A percentile compares a stretch with the other conserved stretches of the same genome.
Evolutionary conservation across 805 yeast species (phyloP).

Genomic region (Pichia exigua): DNA sequence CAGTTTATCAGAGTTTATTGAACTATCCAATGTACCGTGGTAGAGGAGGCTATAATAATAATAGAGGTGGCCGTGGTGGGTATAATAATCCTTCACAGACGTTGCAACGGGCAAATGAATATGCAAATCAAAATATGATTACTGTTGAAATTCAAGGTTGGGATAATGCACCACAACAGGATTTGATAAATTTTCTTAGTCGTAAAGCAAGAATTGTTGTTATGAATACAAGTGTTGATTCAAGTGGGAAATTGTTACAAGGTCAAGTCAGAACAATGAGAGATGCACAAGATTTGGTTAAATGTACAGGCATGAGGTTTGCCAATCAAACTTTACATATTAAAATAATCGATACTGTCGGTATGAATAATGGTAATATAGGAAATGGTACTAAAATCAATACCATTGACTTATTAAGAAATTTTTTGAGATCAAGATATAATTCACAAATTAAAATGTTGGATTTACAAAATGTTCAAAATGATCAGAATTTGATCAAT

Average conservation of each 20-base stretch:
- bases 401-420: constrained; percentile 56
- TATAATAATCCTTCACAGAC: constrained; percentile 13
- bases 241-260: constrained; percentile 39
- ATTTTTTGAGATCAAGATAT: constrained; percentile 60
- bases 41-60: constrained; percentile 20
- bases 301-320: constrained; percentile 71
- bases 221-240: constrained; percentile 44
- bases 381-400: background rate
- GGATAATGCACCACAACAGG: constrained; percentile 70
- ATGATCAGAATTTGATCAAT: constrained; percentile 50
- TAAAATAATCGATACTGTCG: constrained; percentile 26
- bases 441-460: constrained; percentile 56
- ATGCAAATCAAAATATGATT: constrained; percentile 27
- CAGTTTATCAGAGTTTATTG: background rate
- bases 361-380: constrained; percentile 17
- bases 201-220: constrained; percentile 57
- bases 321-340: constrained; percentile 66
- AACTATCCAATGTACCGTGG: constrained; percentile 24
- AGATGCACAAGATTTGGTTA: constrained; percentile 52
- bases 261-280: constrained; percentile 48
- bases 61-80: constrained; percentile 16
- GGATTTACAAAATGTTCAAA: constrained; percentile 56
- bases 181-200: constrained; percentile 59
- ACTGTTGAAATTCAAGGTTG: constrained; percentile 67
- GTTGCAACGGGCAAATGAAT: constrained; percentile 18